Evolutionary conservation across 2,329 filamentous ascomycete species (phyloP).

Genomic region (Sclerotinia spermophila): DNA sequence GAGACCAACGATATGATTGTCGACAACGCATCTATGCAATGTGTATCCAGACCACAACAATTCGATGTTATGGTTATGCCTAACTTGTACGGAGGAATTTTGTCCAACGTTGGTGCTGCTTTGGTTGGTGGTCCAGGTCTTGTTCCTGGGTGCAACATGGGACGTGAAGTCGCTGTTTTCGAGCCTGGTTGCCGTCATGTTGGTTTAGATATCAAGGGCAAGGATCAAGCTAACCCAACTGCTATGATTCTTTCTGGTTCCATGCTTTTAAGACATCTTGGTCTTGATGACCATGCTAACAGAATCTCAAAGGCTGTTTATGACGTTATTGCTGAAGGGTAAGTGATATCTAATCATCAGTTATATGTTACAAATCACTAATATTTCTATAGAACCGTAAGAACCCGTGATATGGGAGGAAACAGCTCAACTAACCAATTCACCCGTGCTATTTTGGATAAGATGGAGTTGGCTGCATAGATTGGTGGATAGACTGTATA

Average conservation of each 20-base stretch:
- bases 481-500: slow-evolving; percentile 30
- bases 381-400: slow-evolving; percentile 60
- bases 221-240: slow-evolving; percentile 98
- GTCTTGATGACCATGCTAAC: slow-evolving; percentile 97
- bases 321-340: slow-evolving; percentile 83
- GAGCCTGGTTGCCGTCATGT: slow-evolving; percentile 99
- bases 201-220: slow-evolving; percentile 98
- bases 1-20: slow-evolving; percentile 99
- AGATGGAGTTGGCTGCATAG: slow-evolving; percentile 68
- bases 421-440: slow-evolving; percentile 87
- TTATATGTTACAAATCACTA: slow-evolving; percentile 29
- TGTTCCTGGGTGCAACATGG: slow-evolving; percentile 99
- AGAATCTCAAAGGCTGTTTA: slow-evolving; percentile 87
- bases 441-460: slow-evolving; percentile 87
- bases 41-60: slow-evolving; percentile 91
- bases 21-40: slow-evolving; percentile 99
- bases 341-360: slow-evolving; percentile 41
- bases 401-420: slow-evolving; percentile 96
- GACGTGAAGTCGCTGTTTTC: slow-evolving; percentile 95
- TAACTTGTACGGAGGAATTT: slow-evolving; percentile 96
- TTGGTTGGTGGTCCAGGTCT: slow-evolving; percentile 96
- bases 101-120: slow-evolving; percentile 97
- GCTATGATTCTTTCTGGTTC: slow-evolving; percentile 91
- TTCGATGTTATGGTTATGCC: slow-evolving; percentile 99
- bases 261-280: slow-evolving; percentile 96